Base-by-base conservation (phyloP, 345 rosid species). In the Citropsis articulata region DNA sequence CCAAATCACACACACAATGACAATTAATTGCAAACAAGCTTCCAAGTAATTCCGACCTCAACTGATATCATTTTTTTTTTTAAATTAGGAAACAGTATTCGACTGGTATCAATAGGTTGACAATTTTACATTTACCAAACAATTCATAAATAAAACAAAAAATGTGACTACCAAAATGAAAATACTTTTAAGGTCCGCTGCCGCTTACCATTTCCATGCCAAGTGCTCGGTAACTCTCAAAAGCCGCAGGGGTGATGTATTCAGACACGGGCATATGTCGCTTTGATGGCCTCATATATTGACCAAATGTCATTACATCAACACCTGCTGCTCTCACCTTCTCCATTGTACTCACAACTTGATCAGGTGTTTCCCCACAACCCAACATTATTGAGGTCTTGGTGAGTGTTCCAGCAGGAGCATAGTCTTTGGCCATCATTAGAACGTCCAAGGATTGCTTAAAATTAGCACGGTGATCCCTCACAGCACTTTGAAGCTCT, bases 261-360 rank as follows among this genome's bases (percentile, higher is more conserved):
- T 94, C 99, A 78, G 95, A 90, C 16, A 94, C 98, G 0, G 95
- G 97, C 99, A 94, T 97, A 76, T 94, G 99, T 42, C 97, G 95
- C 84, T 92, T 97, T 25, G 99, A 94, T 0, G 98, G 99, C 85
- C 99, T 89, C 99, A 97, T 97, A 71, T 96, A 97, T 65, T 97
- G 99, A 35, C 99, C 99, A 73, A 97, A 94, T 4, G 99, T 97
- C 89, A 97, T 97, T n/a, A 97, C 99, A 71, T 97, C 98, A 75
- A 94, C 93, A 77, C 97, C 98, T n/a, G 98, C 98, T 27, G 89
- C 95, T 86, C 94, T 90, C 72, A 97, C 99, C 81, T 90, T 94
- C 86, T 94, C 95, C 98, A 94, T 97, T 9, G 98, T 92, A 71
- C 84, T 89, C 66, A 93, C 80, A 76, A 97, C 94, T 82, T 97